A percentile compares a stretch with the other conserved stretches of the same genome.
phyloP scores from a whole-genome alignment of 441 rosid genomes.

The Eruca vesicaria region DNA sequence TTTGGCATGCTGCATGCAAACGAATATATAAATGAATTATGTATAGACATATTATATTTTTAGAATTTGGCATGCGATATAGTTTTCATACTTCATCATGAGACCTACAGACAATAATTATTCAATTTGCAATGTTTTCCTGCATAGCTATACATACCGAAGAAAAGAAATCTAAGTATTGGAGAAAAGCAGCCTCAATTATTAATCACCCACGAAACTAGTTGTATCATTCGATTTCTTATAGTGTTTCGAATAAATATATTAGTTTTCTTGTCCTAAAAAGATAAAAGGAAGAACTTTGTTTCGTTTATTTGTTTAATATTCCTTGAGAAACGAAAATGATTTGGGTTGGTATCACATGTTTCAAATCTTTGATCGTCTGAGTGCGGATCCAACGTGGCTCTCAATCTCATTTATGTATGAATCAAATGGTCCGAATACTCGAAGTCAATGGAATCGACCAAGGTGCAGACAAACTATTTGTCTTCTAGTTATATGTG shows the following conservation, averaged over 20 bases:
- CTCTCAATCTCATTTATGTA: background rate
- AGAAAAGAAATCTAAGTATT: background rate
- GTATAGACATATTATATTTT: background rate
- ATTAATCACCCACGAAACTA: background rate
- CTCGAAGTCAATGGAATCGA: background rate
- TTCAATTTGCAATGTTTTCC: background rate
- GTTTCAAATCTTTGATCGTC: conserved; percentile 2
- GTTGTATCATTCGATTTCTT: background rate
- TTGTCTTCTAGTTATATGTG: background rate
- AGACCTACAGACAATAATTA: background rate
- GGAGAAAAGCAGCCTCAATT: background rate
- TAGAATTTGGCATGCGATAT: background rate
- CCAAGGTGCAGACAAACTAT: background rate
- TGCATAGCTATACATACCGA: background rate
- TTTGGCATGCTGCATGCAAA: background rate
- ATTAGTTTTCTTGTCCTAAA: background rate
- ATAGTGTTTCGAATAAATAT: background rate
- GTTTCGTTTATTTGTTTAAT: conserved; percentile 4
- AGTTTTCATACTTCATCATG: background rate
- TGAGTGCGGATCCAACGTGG: conserved; percentile 23
- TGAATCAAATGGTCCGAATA: conserved; percentile 4
- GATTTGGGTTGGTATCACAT: conserved; percentile 22
- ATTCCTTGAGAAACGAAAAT: conserved; percentile 17
- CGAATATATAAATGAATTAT: background rate
- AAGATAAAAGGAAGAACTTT: background rate